Base-by-base conservation (phyloP, 306 rosid species). In the Pyrus pyrifolia region DNA sequence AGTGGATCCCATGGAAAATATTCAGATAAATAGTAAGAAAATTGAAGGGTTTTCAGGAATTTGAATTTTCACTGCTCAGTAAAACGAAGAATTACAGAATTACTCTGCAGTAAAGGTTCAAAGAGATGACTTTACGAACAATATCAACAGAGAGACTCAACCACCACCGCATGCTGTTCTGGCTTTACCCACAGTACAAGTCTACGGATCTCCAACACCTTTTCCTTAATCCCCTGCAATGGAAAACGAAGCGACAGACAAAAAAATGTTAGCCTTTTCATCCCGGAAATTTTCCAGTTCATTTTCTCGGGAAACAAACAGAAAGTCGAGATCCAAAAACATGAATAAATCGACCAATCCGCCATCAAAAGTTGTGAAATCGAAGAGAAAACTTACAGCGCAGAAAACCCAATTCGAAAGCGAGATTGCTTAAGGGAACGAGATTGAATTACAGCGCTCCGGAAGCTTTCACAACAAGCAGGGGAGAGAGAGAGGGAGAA, bases 111-210 rank as follows among this genome's bases (percentile, higher is more conserved):
- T 91, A 96, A 19, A 96, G 80, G 77, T 96, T 87, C 90, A 92
- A 74, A 23, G 99, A 91, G 84, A 91, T 87, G 67, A 85, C 97
- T 88, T 82, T 89, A 83, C 97, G 92, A 23, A 79, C 85, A 49
- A 92, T 91, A 63, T 95, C 96, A 81, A 95, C 89, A 68, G 98
- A 91, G 0, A 91, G 88, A 80, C 74, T 80, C 73, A 91, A 75
- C 90, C 88, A 88, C 99, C 97, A 88, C 97, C 91, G 96, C 99
- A 96, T 96, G 89, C 97, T 96, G 96, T 57, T 91, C 84, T 59
- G 73, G 79, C 71, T 89, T 81, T 83, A 84, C 86, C 92, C 92
- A 68, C 31, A 72, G 68, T 51, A 67, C 59, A 11, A 72, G 40
- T 42, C 61, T 25, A 38, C 3, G 71, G 77, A 83, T 76, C 81